Conservation (phyloP, 495 filamentous ascomycete genomes). For the Annulohypoxylon moriforme region DNA sequence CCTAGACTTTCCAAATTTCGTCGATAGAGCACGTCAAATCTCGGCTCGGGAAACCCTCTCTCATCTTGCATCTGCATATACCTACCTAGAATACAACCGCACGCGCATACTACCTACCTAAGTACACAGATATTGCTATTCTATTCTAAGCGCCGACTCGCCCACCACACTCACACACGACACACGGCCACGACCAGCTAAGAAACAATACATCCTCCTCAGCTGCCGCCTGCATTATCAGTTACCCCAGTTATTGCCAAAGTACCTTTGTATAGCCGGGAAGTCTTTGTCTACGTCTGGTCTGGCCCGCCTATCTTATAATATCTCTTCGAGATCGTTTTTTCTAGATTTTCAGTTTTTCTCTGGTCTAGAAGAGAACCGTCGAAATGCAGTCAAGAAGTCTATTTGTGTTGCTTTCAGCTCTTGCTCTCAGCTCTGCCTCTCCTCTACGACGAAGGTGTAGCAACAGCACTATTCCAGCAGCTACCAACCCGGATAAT, state of each 20-base stretch:
- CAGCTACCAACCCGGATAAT: constrained; percentile 20
- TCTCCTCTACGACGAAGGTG: constrained; percentile 45
- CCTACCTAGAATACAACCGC: constrained; percentile 22
- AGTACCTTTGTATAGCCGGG: constrained; percentile 23
- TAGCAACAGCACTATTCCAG: constrained; percentile 26
- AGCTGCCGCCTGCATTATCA: constrained; percentile 42
- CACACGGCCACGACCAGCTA: constrained; percentile 43
- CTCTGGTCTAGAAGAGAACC: constrained; percentile 14
- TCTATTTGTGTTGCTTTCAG: constrained; percentile 44
- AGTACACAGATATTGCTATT: constrained; percentile 23
- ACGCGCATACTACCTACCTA: constrained; percentile 23
- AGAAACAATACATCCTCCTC: constrained; percentile 39
- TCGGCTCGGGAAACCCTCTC: constrained; percentile 49
- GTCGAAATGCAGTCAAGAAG: constrained; percentile 44
- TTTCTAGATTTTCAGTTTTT: constrained; percentile 9
- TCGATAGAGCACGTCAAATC: constrained; percentile 37
- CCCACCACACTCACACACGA: constrained; percentile 24
- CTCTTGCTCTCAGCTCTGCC: constrained; percentile 50
- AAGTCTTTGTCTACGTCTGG: constrained; percentile 8
- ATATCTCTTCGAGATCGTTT: constrained; percentile 32
- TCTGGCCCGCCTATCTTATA: constrained; percentile 27
- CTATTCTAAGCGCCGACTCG: constrained; percentile 49
- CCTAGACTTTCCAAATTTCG: constrained; percentile 11
- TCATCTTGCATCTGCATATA: constrained; percentile 42
- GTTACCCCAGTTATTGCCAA: constrained; percentile 20